These are phyloP conservation scores for Retiboletus flavoniger DNA, from an alignment of 1,284 basidiomycete genomes.

Conservation along the genomic window DNA sequence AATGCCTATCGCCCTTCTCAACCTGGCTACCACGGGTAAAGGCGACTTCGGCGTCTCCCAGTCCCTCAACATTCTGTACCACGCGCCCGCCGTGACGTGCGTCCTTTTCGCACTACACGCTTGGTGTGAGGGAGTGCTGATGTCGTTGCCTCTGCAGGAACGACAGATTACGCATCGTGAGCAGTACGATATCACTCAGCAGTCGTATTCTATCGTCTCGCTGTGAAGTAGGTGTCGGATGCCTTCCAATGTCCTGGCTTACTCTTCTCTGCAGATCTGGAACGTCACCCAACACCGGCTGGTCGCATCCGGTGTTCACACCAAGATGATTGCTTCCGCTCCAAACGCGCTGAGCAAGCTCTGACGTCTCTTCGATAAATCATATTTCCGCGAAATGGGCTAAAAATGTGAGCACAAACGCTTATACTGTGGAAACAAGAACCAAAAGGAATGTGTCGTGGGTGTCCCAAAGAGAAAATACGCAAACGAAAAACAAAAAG, in stretches of 20 bases:
- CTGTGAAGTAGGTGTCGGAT: slow-evolving; percentile 24
- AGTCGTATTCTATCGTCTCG: slow-evolving; percentile 28
- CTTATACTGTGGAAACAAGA: not conserved
- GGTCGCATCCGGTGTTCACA: slow-evolving; percentile 38
- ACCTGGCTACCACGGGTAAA: slow-evolving; percentile 21
- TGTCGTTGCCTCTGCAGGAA: slow-evolving; percentile 17
- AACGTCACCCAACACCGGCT: slow-evolving; percentile 35
- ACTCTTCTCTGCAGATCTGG: slow-evolving; percentile 34
- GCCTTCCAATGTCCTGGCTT: not conserved
- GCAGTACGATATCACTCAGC: slow-evolving; percentile 31
- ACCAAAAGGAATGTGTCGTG: slow-evolving; percentile 8
- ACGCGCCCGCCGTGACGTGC: slow-evolving; percentile 40
- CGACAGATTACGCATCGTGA: slow-evolving; percentile 32
- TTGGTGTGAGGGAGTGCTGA: not conserved
- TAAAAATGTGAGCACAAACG: slow-evolving; percentile 14
- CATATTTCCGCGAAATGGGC: slow-evolving; percentile 7
- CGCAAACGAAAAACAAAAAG: not conserved
- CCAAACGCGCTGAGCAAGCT: slow-evolving; percentile 20
- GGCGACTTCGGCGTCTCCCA: slow-evolving; percentile 38
- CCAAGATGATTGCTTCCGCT: slow-evolving; percentile 37
- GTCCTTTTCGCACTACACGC: slow-evolving; percentile 5
- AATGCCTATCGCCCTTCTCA: slow-evolving; percentile 34
- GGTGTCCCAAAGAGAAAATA: slow-evolving; percentile 5
- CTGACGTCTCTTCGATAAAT: slow-evolving; percentile 12
- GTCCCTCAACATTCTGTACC: slow-evolving; percentile 40